phyloP scores from a whole-genome alignment of 2,329 filamentous ascomycete species.

The Stenocarpella maydis region DNA sequence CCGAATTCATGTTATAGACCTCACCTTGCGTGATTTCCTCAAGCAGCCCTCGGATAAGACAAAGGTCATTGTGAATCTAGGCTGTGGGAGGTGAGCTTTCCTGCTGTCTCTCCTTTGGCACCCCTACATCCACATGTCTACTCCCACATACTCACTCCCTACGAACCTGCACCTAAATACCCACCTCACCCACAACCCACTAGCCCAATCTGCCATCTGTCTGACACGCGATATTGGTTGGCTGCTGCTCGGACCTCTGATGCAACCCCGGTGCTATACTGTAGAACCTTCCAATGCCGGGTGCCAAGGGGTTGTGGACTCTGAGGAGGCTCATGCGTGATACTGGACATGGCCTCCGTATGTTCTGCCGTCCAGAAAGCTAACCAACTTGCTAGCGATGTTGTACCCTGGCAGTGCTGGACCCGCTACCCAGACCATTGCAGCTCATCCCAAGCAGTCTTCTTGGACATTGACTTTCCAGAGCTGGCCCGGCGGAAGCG shows the following conservation, averaged over 20 bases:
- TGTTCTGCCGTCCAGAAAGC: neutral
- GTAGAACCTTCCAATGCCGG: neutral
- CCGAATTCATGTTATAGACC: constrained; percentile 82
- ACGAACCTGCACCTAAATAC: no score
- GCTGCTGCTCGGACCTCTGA: neutral
- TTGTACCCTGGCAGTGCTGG: constrained; percentile 85
- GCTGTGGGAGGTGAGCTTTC: constrained; percentile 83
- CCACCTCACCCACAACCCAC: no score
- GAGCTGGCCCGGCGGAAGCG: constrained; percentile 80
- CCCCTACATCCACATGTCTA: neutral
- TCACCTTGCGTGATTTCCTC: constrained; percentile 77
- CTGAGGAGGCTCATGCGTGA: neutral
- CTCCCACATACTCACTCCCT: neutral
- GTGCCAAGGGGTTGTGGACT: neutral
- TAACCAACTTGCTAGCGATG: constrained; percentile 66
- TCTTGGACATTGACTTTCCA: constrained; percentile 88
- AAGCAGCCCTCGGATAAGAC: constrained; percentile 56
- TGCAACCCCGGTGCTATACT: neutral
- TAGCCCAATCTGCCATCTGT: neutral
- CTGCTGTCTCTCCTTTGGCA: neutral
- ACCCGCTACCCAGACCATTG: constrained; percentile 69
- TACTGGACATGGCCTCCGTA: constrained; percentile 13
- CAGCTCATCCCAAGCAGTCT: constrained; percentile 59
- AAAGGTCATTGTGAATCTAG: constrained; percentile 84
- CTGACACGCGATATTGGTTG: neutral